These are phyloP conservation scores for Arthrobotrys sphaeroides DNA, from an alignment of 2,329 filamentous ascomycete genomes.

Conservation along the genomic window DNA sequence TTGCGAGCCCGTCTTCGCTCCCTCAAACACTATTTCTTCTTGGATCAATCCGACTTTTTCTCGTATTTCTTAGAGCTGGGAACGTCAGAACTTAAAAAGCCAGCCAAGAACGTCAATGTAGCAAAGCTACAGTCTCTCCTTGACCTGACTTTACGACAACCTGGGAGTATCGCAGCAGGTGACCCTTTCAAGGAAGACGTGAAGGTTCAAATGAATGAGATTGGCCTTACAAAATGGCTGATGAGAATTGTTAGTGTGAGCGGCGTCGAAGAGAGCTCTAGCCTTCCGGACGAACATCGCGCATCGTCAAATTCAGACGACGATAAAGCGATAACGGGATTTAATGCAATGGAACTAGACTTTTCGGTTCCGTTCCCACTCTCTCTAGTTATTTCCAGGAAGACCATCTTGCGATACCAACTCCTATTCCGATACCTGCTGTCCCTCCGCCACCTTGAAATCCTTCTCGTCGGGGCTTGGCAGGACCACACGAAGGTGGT, in stretches of 20 bases:
- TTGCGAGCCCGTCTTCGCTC: conserved; percentile 86
- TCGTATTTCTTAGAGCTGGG: conserved; percentile 95
- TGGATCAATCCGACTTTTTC: conserved; percentile 97
- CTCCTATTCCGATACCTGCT: conserved; percentile 93
- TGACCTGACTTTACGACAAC: conserved; percentile 95
- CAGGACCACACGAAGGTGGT: conserved; percentile 83
- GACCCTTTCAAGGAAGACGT: conserved; percentile 99
- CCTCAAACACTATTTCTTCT: conserved; percentile 98
- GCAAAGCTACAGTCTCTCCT: conserved; percentile 92
- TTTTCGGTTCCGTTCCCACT: conserved; percentile 94
- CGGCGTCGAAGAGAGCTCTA: conserved; percentile 75
- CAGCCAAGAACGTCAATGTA: conserved; percentile 86
- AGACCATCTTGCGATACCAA: conserved; percentile 96
- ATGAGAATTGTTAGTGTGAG: conserved; percentile 97
- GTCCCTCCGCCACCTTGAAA: conserved; percentile 87
- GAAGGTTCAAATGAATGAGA: conserved; percentile 96
- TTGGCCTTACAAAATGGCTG: conserved; percentile 88
- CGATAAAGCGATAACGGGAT: conserved; percentile 87
- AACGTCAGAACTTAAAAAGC: conserved; percentile 87
- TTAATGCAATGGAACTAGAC: conserved; percentile 91
- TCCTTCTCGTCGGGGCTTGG: conserved; percentile 86
- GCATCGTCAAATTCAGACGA: conserved; percentile 75
- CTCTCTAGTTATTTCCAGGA: conserved; percentile 92
- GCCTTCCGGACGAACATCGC: conserved; percentile 73
- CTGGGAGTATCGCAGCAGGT: conserved; percentile 89